Percentiles rank a stretch among this genome's conserved stretches.
Evolutionary conservation across 139 green algal genomes (phyloP).

Genomic region (Dunaliella primolecta): DNA sequence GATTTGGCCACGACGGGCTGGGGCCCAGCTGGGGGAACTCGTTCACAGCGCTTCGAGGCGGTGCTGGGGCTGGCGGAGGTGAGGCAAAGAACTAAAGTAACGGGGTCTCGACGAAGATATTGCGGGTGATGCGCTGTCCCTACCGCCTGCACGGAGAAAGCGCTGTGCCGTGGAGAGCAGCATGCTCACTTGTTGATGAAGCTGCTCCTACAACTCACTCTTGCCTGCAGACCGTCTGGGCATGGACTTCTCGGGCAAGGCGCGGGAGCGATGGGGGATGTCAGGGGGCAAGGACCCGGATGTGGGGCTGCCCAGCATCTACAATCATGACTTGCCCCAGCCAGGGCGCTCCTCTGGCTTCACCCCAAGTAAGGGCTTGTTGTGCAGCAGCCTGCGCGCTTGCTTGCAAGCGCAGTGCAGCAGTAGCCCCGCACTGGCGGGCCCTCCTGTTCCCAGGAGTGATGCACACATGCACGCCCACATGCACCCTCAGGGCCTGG

Average conservation of each 20-base stretch:
- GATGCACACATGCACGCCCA: neutral
- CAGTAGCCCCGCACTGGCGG: too few species aligned
- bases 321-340: neutral
- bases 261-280: neutral
- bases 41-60: neutral
- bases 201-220: too few species aligned
- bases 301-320: neutral
- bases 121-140: neutral
- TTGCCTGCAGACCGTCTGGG: neutral
- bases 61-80: neutral
- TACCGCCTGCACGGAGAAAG: neutral
- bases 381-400: too few species aligned
- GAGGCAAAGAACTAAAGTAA: too few species aligned
- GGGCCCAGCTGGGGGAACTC: neutral
- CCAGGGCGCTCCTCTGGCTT: neutral
- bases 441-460: too few species aligned
- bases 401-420: too few species aligned
- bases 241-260: neutral
- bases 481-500: neutral
- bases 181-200: too few species aligned
- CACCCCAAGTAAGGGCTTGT: neutral
- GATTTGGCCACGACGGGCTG: neutral
- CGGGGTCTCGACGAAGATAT: too few species aligned
- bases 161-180: neutral
- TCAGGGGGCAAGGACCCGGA: neutral